These are phyloP conservation scores for Ganoderma sinense DNA, from an alignment of 1,284 basidiomycete genomes.

Conservation along the genomic window DNA sequence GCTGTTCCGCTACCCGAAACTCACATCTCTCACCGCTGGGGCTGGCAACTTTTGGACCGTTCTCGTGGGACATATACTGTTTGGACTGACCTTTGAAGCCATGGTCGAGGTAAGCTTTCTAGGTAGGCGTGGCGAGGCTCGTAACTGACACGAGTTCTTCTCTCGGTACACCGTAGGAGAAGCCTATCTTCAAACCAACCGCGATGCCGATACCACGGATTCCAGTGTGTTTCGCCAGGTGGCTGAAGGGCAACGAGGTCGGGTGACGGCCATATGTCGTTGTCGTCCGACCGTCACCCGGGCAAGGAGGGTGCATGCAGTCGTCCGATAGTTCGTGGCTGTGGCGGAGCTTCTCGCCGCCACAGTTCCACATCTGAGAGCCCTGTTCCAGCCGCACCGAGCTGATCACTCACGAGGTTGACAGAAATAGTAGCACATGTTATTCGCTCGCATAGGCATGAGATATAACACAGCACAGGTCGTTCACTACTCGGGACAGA, in stretches of 20 bases:
- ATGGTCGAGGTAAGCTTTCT: not conserved
- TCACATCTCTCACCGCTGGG: no score
- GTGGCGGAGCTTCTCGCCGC: not conserved
- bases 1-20: no score
- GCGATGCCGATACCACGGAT: not conserved
- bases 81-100: not conserved
- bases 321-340: not conserved
- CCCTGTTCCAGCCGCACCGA: not conserved
- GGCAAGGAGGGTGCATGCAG: not conserved
- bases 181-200: not conserved
- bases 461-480: no score
- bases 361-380: not conserved
- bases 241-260: not conserved
- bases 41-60: not conserved
- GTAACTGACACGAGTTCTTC: not conserved
- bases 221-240: not conserved
- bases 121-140: no score
- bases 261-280: not conserved
- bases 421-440: no score
- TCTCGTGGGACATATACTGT: slow-evolving; percentile 1
- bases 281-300: not conserved
- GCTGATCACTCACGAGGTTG: no score
- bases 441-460: no score
- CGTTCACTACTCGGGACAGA: no score
- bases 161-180: not conserved